These are phyloP conservation scores for Linum trigynum DNA, from an alignment of 345 rosid genomes.

Conservation along the genomic window DNA sequence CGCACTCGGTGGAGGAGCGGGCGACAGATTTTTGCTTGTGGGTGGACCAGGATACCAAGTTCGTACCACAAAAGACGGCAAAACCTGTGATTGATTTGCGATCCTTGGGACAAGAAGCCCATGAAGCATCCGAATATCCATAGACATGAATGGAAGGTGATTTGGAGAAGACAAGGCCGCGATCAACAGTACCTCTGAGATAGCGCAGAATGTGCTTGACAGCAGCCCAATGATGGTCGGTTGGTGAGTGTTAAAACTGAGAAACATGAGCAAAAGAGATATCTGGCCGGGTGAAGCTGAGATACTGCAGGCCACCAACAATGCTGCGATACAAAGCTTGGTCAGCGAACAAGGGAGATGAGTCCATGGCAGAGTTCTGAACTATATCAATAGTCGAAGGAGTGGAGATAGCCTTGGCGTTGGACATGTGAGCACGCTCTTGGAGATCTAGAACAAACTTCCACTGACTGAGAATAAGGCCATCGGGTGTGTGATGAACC, in stretches of 20 bases:
- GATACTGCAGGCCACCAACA: conserved; percentile 8
- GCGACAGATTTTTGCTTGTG: neutral
- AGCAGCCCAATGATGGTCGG: conserved; percentile 8
- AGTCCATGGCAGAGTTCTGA: neutral
- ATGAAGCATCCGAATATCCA: neutral
- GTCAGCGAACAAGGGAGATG: neutral
- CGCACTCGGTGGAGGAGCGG: neutral
- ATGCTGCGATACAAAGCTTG: neutral
- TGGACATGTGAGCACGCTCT: conserved; percentile 4
- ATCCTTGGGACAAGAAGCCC: neutral
- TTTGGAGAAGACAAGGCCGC: neutral
- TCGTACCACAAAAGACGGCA: too few relatives aligned
- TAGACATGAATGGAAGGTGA: neutral
- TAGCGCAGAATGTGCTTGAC: conserved; percentile 13
- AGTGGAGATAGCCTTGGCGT: conserved; percentile 8
- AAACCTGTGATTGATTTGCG: neutral
- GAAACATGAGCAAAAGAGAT: conserved; percentile 1
- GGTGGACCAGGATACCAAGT: neutral
- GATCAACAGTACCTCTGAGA: neutral
- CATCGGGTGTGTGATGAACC: conserved; percentile 4
- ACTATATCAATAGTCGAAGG: too few relatives aligned
- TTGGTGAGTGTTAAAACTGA: conserved; percentile 3
- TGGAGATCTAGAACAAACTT: conserved; percentile 11
- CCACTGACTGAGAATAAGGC: neutral
- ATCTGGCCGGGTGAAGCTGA: conserved; percentile 9